A percentile compares a stretch with the other conserved stretches of the same genome.
Evolutionary conservation across 805 yeast species (phyloP).

Genomic region (Barnettozyma populi): DNA sequence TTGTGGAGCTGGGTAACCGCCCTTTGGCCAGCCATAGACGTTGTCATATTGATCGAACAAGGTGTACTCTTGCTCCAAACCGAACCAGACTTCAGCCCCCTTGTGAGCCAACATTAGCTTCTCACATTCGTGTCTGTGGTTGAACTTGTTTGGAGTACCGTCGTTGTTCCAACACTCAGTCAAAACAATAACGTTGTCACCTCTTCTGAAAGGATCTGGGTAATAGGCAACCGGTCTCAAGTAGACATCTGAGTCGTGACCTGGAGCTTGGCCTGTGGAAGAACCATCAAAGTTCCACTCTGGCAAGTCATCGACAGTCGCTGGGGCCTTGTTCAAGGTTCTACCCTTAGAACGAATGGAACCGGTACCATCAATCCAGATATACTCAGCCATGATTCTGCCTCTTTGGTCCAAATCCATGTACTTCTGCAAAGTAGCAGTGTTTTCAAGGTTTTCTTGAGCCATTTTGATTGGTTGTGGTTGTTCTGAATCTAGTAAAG

Average conservation of each 20-base stretch:
- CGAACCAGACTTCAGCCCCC: constrained; percentile 88
- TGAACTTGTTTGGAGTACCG: constrained; percentile 97
- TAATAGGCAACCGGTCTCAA: constrained; percentile 93
- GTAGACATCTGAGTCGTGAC: constrained; percentile 92
- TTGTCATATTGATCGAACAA: constrained; percentile 85
- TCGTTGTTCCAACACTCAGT: constrained; percentile 98
- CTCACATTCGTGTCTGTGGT: constrained; percentile 96
- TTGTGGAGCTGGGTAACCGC: constrained; percentile 99
- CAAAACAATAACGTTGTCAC: constrained; percentile 91
- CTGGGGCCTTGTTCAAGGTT: constrained; percentile 66
- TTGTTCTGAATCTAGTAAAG: not conserved
- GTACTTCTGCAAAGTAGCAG: constrained; percentile 79
- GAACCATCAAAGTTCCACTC: constrained; percentile 99
- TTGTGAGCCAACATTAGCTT: constrained; percentile 91
- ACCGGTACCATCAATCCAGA: constrained; percentile 96
- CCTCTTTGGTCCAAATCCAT: constrained; percentile 81
- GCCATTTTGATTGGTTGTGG: constrained; percentile 19
- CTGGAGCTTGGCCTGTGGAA: constrained; percentile 98
- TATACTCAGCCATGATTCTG: constrained; percentile 87
- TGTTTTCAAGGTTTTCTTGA: constrained; percentile 51
- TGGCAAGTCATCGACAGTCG: constrained; percentile 80
- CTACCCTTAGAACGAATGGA: constrained; percentile 90
- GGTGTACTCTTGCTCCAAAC: constrained; percentile 98
- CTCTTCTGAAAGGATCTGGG: constrained; percentile 97
- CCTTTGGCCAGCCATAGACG: constrained; percentile 98